Evolutionary conservation across 805 yeast genomes (phyloP).

Genomic region (Cyberlindnera mycetangii): DNA sequence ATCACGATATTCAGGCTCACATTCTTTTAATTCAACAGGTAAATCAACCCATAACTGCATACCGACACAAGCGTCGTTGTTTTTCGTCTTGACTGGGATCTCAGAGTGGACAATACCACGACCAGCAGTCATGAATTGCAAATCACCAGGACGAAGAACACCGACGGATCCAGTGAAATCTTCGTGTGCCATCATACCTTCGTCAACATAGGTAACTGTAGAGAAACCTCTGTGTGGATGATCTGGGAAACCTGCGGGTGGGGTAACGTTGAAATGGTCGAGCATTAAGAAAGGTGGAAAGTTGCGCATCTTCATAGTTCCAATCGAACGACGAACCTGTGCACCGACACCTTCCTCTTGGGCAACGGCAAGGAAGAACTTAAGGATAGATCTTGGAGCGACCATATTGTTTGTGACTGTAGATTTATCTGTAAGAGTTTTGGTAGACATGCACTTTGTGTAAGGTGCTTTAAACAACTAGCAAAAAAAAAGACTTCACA

Average conservation of each 20-base stretch:
- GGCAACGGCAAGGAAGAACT: slow-evolving; percentile 56
- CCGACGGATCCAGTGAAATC: slow-evolving; percentile 89
- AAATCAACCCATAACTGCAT: slow-evolving; percentile 88
- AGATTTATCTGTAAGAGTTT: too few relatives aligned
- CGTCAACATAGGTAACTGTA: slow-evolving; percentile 65
- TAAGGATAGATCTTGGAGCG: slow-evolving; percentile 44
- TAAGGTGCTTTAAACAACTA: neutral
- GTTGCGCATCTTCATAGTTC: slow-evolving; percentile 62
- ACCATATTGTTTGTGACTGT: slow-evolving; percentile 18
- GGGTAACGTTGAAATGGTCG: slow-evolving; percentile 68
- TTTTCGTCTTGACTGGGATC: slow-evolving; percentile 63
- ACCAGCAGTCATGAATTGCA: slow-evolving; percentile 95
- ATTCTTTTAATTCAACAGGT: slow-evolving; percentile 59
- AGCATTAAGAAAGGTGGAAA: slow-evolving; percentile 81
- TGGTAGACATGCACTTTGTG: too few relatives aligned
- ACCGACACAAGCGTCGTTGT: slow-evolving; percentile 55
- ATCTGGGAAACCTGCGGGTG: slow-evolving; percentile 75
- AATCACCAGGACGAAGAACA: slow-evolving; percentile 72
- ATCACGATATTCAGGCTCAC: slow-evolving; percentile 77
- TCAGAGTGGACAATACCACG: slow-evolving; percentile 83
- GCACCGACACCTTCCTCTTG: slow-evolving; percentile 91
- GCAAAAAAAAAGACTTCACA: neutral
- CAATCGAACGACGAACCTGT: slow-evolving; percentile 75
- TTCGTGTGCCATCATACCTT: slow-evolving; percentile 73
- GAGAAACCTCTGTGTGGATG: slow-evolving; percentile 85